Evolutionary conservation across 2,329 filamentous ascomycete species (phyloP).

Genomic region (Hymenoscyphus fraxineus): DNA sequence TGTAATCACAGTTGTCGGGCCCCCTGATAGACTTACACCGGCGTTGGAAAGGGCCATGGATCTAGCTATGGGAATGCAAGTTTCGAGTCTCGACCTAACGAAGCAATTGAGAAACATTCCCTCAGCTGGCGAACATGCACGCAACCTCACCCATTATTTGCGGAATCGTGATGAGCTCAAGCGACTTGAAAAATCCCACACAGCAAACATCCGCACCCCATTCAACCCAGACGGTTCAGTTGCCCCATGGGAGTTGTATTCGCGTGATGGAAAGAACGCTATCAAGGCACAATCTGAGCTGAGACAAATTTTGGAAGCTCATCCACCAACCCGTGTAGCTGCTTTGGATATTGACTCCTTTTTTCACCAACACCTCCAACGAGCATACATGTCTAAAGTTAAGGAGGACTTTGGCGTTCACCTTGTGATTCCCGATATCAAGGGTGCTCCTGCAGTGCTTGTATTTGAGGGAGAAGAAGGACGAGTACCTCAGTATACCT

Average conservation of each 20-base stretch:
- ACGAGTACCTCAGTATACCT: slow-evolving; percentile 45
- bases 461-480: slow-evolving; percentile 68
- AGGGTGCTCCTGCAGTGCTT: slow-evolving; percentile 61
- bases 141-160: slow-evolving; percentile 83
- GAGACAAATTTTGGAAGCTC: slow-evolving; percentile 66
- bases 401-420: slow-evolving; percentile 69
- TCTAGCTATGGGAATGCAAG: slow-evolving; percentile 81
- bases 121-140: slow-evolving; percentile 72
- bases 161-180: slow-evolving; percentile 77
- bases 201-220: slow-evolving; percentile 83
- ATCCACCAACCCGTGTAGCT: slow-evolving; percentile 69
- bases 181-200: slow-evolving; percentile 74
- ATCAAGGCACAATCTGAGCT: slow-evolving; percentile 73
- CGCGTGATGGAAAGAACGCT: slow-evolving; percentile 77
- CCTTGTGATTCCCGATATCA: slow-evolving; percentile 63
- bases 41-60: slow-evolving; percentile 84
- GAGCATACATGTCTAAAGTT: slow-evolving; percentile 59
- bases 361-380: slow-evolving; percentile 69
- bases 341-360: slow-evolving; percentile 70
- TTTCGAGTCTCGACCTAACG: slow-evolving; percentile 76
- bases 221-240: slow-evolving; percentile 64
- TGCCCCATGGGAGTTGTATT: slow-evolving; percentile 83
- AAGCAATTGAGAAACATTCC: slow-evolving; percentile 73
- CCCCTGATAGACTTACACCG: slow-evolving; percentile 64
- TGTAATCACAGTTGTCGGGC: slow-evolving; percentile 79